Conservation (phyloP, 306 rosid species). For the Begonia peltatifolia region DNA sequence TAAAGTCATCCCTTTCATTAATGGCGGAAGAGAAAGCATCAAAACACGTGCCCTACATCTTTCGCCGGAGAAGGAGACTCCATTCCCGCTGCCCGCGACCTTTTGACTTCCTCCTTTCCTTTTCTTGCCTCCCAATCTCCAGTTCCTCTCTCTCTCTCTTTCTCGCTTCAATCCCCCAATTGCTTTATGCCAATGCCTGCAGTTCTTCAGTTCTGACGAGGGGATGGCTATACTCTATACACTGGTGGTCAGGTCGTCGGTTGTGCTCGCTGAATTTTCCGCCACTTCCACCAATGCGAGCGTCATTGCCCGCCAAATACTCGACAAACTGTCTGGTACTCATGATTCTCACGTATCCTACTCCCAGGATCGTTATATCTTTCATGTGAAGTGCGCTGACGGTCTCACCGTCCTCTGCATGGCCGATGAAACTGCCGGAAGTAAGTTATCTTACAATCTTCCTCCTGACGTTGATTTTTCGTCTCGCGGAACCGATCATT, state of each 20-base stretch:
- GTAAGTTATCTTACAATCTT: conserved; percentile 18
- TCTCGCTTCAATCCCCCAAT: no score
- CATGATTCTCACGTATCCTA: conserved; percentile 72
- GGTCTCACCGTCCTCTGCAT: conserved; percentile 97
- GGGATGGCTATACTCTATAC: conserved; percentile 75
- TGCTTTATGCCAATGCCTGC: no score
- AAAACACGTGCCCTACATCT: no score
- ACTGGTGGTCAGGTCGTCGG: conserved; percentile 86
- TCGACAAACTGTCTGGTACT: conserved; percentile 72
- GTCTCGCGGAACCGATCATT: no score
- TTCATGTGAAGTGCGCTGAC: conserved; percentile 91
- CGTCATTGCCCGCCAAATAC: conserved; percentile 60
- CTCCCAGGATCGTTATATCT: conserved; percentile 87
- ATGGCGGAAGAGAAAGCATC: no score
- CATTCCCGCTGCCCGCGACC: no score
- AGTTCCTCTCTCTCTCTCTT: no score
- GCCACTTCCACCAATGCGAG: conserved; percentile 75
- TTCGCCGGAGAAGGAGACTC: no score
- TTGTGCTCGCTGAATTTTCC: conserved; percentile 71
- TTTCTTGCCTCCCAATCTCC: no score
- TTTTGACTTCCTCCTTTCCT: no score
- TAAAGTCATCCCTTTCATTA: no score
- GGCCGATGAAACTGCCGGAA: conserved; percentile 88
- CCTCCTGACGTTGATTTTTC: no score
- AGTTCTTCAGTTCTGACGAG: neutral